These are phyloP conservation scores for Raffaelea albimanens DNA, from an alignment of 2,329 filamentous ascomycete genomes.

Conservation along the genomic window DNA sequence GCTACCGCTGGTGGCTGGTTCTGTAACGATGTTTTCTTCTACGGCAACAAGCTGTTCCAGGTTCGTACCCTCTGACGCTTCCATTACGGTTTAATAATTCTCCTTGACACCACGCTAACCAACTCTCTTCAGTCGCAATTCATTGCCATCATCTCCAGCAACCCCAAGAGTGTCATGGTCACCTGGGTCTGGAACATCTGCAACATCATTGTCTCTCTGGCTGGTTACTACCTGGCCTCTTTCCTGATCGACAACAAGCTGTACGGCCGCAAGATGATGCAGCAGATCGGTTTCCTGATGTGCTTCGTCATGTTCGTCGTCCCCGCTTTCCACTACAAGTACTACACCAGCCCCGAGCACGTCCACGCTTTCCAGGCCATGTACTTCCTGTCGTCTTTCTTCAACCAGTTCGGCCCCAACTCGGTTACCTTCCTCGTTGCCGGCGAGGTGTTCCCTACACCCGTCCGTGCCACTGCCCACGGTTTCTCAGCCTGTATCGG, in stretches of 20 bases:
- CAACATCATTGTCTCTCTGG: conserved; percentile 79
- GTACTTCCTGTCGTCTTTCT: conserved; percentile 97
- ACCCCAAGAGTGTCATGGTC: conserved; percentile 58
- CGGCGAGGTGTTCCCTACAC: conserved; percentile 92
- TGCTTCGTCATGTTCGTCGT: conserved; percentile 91
- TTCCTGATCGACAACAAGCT: conserved; percentile 92
- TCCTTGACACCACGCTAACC: neutral
- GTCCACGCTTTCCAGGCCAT: conserved; percentile 92
- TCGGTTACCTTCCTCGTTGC: conserved; percentile 92
- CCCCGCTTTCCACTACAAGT: conserved; percentile 77
- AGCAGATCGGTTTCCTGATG: conserved; percentile 86
- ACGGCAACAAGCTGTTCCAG: conserved; percentile 45
- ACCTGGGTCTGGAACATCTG: conserved; percentile 88
- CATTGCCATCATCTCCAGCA: conserved; percentile 14
- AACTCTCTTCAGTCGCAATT: conserved; percentile 9
- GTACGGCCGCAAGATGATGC: conserved; percentile 94
- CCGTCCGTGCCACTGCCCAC: conserved; percentile 86
- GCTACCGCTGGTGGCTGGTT: conserved; percentile 89
- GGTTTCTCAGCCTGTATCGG: conserved; percentile 88
- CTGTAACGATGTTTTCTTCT: conserved; percentile 97
- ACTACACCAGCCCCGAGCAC: conserved; percentile 63
- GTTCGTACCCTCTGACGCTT: neutral
- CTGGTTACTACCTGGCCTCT: conserved; percentile 83
- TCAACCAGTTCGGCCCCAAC: conserved; percentile 98
- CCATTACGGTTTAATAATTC: no score